Conservation (phyloP, 805 yeast species). For the Candida endomychidarum region DNA sequence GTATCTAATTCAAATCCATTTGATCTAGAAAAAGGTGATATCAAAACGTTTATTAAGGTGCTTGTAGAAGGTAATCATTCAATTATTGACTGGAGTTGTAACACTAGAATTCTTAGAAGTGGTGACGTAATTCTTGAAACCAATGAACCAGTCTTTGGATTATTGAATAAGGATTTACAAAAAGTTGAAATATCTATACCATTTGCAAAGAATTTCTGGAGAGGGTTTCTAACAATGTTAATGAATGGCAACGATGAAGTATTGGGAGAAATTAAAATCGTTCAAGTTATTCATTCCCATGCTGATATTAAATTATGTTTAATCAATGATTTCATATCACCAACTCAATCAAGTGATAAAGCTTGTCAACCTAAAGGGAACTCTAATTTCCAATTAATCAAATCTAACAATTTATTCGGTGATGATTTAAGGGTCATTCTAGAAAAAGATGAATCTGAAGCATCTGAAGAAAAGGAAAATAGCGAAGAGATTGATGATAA, state of each 20-base stretch:
- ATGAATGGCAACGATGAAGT: conserved; percentile 28
- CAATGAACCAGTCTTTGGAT: conserved; percentile 35
- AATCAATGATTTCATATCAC: conserved; percentile 22
- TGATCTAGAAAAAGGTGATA: conserved; percentile 22
- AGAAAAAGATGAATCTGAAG: conserved; percentile 14
- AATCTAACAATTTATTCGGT: conserved; percentile 12
- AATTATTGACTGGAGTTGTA: conserved; percentile 30
- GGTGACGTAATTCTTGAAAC: conserved; percentile 21
- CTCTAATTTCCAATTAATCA: conserved; percentile 14
- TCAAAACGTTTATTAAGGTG: conserved; percentile 26
- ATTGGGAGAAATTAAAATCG: conserved; percentile 20
- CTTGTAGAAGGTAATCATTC: conserved; percentile 14
- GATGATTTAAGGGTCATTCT: conserved; percentile 15
- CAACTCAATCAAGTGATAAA: neutral
- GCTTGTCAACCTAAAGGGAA: conserved; percentile 5
- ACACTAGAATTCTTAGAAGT: conserved; percentile 24
- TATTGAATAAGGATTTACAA: conserved; percentile 16
- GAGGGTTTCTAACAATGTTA: conserved; percentile 37
- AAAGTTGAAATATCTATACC: conserved; percentile 32
- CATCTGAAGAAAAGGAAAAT: conserved; percentile 7
- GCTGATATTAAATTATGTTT: conserved; percentile 20
- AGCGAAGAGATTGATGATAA: conserved; percentile 28
- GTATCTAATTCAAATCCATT: conserved; percentile 16
- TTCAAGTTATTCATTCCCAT: conserved; percentile 28
- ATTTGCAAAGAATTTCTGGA: conserved; percentile 38